Evolutionary conservation across 345 rosid species (phyloP), one percentile per base, ranked within the genome.

Genomic region (Gossypium mustelinum): DNA sequence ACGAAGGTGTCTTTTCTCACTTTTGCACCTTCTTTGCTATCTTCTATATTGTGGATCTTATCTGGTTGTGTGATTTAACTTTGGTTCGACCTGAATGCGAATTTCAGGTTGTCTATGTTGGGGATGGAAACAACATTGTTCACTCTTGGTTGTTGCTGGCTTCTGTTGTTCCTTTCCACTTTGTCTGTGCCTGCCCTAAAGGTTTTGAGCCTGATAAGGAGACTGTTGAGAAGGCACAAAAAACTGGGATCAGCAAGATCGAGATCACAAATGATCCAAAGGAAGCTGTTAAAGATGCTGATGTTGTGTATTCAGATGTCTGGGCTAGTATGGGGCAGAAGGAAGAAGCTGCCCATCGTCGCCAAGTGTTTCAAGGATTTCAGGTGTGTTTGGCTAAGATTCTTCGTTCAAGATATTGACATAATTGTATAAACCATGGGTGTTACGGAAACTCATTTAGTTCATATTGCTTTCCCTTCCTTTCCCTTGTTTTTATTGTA

Each of bases 281-380:
- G 76, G 97, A 93, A 86, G 98, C 93, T 76, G 94, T 95, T 20
- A 79, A 73, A 76, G 94, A 88, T 76, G 97, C 97, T 75, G 97
- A 95, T 90, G 97, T 95, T 73, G 98, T 95, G n/a, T 95, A 89
- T 87, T 93, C 99, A 18, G 99, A 95, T 81, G 98, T 88, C 73
- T 90, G 98, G 99, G 98, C 99, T 71, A 93, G 98, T 80, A 89
- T 91, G 98, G 98, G 99, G 27, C 99, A 95, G 75, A 95, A 91
- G 82, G 96, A 95, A 72, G 98, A 95, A 87, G 97, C 98, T 73
- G 97, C 92, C 68, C 65, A 81, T 64, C 94, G 98, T 34, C 89
- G 76, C 27, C 84, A 91, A 87, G 92, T 77, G 47, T 93, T 95
- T 74, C 88, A 90, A 82, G 99, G 98, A 73, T 93, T 93, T 86